These are phyloP conservation scores for Aquilaria agallochum DNA, from an alignment of 441 rosid species.

Conservation along the genomic window DNA sequence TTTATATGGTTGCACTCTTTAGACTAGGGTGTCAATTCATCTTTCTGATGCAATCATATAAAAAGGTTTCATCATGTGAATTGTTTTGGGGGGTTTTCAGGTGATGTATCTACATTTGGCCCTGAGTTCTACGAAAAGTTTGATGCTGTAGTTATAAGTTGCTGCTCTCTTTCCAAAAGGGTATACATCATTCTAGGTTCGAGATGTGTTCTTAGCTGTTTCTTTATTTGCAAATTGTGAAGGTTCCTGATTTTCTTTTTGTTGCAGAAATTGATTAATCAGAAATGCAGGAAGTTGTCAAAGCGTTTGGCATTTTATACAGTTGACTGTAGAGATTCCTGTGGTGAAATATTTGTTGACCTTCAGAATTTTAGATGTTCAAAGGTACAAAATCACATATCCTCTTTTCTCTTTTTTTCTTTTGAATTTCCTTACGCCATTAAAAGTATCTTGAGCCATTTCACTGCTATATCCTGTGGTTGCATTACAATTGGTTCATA, in stretches of 20 bases:
- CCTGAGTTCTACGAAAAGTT: constrained; percentile 61
- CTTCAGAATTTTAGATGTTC: constrained; percentile 55
- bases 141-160: constrained; percentile 64
- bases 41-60: constrained; percentile 7
- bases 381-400: constrained; percentile 36
- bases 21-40: background rate
- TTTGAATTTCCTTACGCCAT: too few relatives aligned
- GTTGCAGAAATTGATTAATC: constrained; percentile 61
- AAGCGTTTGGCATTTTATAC: constrained; percentile 81
- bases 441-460: background rate
- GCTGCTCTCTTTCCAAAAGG: constrained; percentile 50
- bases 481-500: background rate
- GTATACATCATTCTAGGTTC: constrained; percentile 26
- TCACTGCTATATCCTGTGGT: background rate
- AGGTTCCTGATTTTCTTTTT: constrained; percentile 3
- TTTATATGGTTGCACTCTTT: background rate
- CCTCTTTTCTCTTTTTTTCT: background rate
- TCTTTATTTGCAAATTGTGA: background rate
- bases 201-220: background rate
- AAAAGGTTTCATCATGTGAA: background rate
- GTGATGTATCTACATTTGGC: constrained; percentile 57
- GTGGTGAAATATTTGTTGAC: constrained; percentile 86
- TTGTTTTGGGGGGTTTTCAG: constrained; percentile 24
- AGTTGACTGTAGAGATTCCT: constrained; percentile 72
- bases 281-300: constrained; percentile 63